These are phyloP conservation scores for Cnidoscolus chayamansa DNA, from an alignment of 441 rosid species.

Conservation along the genomic window DNA sequence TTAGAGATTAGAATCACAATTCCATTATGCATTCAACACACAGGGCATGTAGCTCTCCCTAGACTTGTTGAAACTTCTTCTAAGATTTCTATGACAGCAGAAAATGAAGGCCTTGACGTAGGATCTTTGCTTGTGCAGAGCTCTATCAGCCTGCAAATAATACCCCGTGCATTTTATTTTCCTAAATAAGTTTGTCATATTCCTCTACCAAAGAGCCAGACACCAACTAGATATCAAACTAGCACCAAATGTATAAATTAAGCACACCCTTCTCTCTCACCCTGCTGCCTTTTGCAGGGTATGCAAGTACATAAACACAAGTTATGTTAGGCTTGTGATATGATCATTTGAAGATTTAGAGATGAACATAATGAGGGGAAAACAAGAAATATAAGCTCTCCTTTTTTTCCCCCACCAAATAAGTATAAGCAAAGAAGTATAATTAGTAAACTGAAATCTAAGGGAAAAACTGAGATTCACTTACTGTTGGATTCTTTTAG, in stretches of 20 bases:
- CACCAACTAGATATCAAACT: too few relatives aligned
- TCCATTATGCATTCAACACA: conserved; percentile 17
- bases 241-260: too few relatives aligned
- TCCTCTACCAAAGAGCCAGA: too few relatives aligned
- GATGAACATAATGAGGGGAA: too few relatives aligned
- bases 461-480: conserved; percentile 8
- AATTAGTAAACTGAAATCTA: background rate
- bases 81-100: conserved; percentile 30
- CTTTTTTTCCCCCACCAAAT: background rate
- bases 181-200: background rate
- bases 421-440: background rate
- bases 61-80: conserved; percentile 36
- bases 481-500: conserved; percentile 46
- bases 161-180: background rate
- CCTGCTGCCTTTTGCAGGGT: too few relatives aligned
- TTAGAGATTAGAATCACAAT: too few relatives aligned
- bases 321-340: too few relatives aligned
- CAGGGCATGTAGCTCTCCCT: conserved; percentile 31
- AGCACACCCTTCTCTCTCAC: too few relatives aligned
- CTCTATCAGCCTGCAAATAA: conserved; percentile 34
- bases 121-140: conserved; percentile 36
- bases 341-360: too few relatives aligned
- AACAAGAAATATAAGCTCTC: too few relatives aligned
- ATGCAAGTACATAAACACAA: too few relatives aligned
- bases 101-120: conserved; percentile 29